Conservation (phyloP, 441 rosid species). For the Erodium trifolium region DNA sequence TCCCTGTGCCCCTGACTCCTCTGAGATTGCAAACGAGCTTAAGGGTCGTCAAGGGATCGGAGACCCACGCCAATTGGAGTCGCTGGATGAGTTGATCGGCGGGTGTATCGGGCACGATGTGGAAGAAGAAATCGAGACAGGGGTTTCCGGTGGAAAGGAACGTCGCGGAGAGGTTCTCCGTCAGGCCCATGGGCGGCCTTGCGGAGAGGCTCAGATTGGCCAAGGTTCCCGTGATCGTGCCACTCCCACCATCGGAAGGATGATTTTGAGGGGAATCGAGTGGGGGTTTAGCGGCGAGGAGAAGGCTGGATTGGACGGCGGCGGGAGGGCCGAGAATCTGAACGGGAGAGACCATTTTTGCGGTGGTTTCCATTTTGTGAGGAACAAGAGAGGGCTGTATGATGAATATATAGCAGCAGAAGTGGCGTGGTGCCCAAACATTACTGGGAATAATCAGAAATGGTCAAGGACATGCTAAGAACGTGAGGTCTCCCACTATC, state of each 20-base stretch:
- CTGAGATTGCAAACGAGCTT: constrained; percentile 35
- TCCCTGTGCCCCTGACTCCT: constrained; percentile 38
- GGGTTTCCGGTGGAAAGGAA: constrained; percentile 33
- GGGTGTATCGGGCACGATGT: constrained; percentile 25
- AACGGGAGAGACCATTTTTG: no score
- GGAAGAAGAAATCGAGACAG: constrained; percentile 46
- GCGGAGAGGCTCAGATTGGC: background rate
- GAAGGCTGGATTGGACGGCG: background rate
- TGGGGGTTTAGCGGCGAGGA: no score
- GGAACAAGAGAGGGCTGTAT: background rate
- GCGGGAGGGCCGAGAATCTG: background rate
- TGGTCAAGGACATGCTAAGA: no score
- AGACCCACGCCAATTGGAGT: constrained; percentile 27
- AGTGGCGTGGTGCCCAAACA: background rate
- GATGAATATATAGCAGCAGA: background rate
- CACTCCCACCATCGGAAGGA: background rate
- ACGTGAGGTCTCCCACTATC: no score
- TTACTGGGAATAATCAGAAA: background rate
- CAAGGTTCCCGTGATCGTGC: background rate
- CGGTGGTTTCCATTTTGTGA: no score
- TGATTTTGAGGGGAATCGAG: no score
- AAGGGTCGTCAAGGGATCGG: constrained; percentile 32
- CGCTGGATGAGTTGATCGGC: constrained; percentile 17
- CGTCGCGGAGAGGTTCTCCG: constrained; percentile 29
- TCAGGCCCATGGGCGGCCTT: constrained; percentile 24